Evolutionary conservation across 2,329 filamentous ascomycete species (phyloP).

Genomic region (Fusarium newnesense): DNA sequence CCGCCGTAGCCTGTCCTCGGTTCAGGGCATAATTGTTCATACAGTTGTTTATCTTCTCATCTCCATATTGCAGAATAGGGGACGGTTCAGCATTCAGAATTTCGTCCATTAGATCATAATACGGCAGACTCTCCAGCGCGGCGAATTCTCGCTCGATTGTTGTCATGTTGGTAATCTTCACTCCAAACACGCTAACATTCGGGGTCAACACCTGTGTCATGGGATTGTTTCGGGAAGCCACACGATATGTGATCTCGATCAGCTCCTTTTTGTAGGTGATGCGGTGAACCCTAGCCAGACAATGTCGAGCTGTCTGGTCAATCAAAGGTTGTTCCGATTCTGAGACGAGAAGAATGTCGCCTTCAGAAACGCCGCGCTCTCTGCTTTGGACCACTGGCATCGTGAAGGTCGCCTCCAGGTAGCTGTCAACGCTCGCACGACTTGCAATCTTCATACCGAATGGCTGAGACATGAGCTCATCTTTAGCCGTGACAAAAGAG

Average conservation of each 20-base stretch:
- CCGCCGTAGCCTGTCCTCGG: constrained; percentile 87
- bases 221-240: constrained; percentile 74
- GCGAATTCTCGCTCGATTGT: constrained; percentile 96
- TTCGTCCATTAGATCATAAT: constrained; percentile 95
- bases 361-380: constrained; percentile 79
- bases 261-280: constrained; percentile 83
- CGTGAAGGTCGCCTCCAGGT: constrained; percentile 88
- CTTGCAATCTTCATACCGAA: constrained; percentile 91
- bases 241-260: constrained; percentile 86
- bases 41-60: constrained; percentile 75
- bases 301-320: constrained; percentile 75
- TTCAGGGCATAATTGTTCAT: constrained; percentile 87
- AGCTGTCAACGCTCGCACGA: constrained; percentile 90
- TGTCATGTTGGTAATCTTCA: constrained; percentile 92
- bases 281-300: constrained; percentile 84
- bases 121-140: constrained; percentile 88
- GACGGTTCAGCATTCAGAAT: constrained; percentile 91
- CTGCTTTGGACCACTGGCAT: constrained; percentile 77
- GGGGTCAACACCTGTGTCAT: constrained; percentile 73
- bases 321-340: constrained; percentile 76
- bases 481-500: constrained; percentile 87
- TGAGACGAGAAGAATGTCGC: constrained; percentile 90
- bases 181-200: constrained; percentile 74
- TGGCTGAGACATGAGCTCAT: constrained; percentile 82
- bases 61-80: constrained; percentile 82